Base-by-base conservation (phyloP, 2,329 filamentous ascomycete species). In the Pseudomassariella vexata region DNA sequence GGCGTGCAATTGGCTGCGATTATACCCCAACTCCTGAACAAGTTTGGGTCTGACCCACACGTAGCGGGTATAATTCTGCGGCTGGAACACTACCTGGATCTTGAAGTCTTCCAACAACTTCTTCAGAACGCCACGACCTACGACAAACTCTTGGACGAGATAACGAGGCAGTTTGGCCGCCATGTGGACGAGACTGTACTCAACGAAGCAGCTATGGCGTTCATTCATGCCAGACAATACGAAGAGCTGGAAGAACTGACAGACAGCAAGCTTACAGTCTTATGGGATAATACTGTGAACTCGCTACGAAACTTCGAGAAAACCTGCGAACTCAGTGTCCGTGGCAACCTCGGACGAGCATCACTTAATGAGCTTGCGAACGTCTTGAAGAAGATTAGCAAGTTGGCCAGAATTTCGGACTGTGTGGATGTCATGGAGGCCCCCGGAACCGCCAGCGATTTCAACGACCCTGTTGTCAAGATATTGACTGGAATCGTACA, bases 91-190 rank as follows among this genome's bases (percentile, higher is more conserved):
- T 77, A 85, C 23, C 76, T 98, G 15, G 85, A 95, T 44, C 71
- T 95, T 1, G 84, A 90, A 24, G 76, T 89, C 15, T 94, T 96
- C 52, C 82, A 89, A 52, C 85, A 94, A 49, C 66, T 96, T 22
- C 82, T 89, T 31, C 88, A 95, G 53, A 87, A 94, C 44, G 78
- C 86, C 1, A 80, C 82, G 2, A 82, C 79, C 2, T 94, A 94
- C 51, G 76, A 81, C 6, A 78, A 82, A 15, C 65, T 96, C 19
- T 67, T 98, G 2, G 88, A 95, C 45, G 89, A 95, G 49, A 87
- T 96, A 46, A 88, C 85, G 56, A 87, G 86, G 36, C 92, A 98
- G 48, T 96, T 98, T 61, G 79, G 84, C 47, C 79, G 87, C n/a
- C 92, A 98, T 52, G 85, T 85, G 25, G 86, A 94, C 49, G 83